A percentile compares a stretch with the other conserved stretches of the same genome.
Evolutionary conservation across 345 rosid genomes (phyloP).

Genomic region (Noccaea bulbosa): DNA sequence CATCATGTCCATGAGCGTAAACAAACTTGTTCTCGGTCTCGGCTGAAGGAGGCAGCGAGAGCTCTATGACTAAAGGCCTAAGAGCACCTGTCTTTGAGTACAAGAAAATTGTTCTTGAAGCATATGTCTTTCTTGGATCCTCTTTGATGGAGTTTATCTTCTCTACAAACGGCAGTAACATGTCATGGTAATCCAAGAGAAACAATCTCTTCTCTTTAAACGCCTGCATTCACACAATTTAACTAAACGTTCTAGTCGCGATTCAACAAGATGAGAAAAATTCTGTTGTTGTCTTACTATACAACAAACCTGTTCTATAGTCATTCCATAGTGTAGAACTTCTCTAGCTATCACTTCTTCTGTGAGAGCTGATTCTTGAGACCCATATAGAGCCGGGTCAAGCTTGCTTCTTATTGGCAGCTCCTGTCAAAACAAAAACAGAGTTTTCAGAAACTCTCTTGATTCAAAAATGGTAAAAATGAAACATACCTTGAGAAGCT

Average conservation of each 20-base stretch:
- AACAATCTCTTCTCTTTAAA: constrained; percentile 82
- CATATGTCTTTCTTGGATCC: constrained; percentile 69
- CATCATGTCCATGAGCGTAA: constrained; percentile 78
- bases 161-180: constrained; percentile 74
- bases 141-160: constrained; percentile 70
- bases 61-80: constrained; percentile 85
- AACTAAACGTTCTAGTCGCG: constrained; percentile 3
- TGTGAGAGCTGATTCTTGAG: constrained; percentile 82
- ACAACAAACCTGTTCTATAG: constrained; percentile 63
- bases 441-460: constrained; percentile 10
- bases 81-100: constrained; percentile 51
- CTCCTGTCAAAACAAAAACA: constrained; percentile 54
- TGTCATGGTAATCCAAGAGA: constrained; percentile 82
- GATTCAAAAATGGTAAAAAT: neutral
- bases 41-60: constrained; percentile 69
- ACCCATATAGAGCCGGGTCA: constrained; percentile 75
- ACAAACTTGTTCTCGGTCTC: constrained; percentile 59
- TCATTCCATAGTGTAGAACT: constrained; percentile 72
- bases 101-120: constrained; percentile 79
- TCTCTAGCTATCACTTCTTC: constrained; percentile 65
- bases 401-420: constrained; percentile 86
- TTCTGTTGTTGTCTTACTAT: constrained; percentile 6
- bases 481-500: constrained; percentile 63
- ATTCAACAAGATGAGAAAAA: constrained; percentile 18
- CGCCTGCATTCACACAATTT: constrained; percentile 57